Conservation (phyloP, 371 early-diverging fungal genomes). For the Apophysomyces sp. region DNA sequence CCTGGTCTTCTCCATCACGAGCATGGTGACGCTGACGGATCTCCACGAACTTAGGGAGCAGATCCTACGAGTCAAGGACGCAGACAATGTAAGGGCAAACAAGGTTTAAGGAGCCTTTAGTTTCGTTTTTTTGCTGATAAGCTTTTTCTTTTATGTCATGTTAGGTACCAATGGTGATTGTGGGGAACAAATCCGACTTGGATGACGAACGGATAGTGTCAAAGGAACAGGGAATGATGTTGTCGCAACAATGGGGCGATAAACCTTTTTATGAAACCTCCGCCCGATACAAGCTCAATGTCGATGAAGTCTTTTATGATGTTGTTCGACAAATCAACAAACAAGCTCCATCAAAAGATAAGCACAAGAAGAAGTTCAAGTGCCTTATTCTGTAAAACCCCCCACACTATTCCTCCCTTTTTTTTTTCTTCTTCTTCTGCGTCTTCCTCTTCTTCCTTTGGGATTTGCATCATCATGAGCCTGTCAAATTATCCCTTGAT, state of each 20-base stretch:
- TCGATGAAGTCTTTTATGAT: conserved; percentile 73
- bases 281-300: conserved; percentile 82
- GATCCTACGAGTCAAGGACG: conserved; percentile 81
- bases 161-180: conserved; percentile 84
- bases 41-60: conserved; percentile 77
- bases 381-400: conserved; percentile 33
- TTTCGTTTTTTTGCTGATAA: background rate
- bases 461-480: background rate
- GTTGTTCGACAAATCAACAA: conserved; percentile 61
- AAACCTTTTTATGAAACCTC: conserved; percentile 83
- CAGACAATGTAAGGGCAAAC: conserved; percentile 61
- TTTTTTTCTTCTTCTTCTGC: background rate
- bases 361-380: conserved; percentile 39
- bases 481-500: background rate
- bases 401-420: background rate
- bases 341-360: conserved; percentile 41
- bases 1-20: conserved; percentile 85
- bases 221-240: conserved; percentile 59
- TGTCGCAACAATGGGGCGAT: conserved; percentile 73
- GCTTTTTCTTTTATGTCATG: background rate
- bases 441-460: background rate
- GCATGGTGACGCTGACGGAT: conserved; percentile 80
- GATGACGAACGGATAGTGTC: conserved; percentile 78
- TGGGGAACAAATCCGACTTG: conserved; percentile 88
- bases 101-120: background rate